phyloP scores from a whole-genome alignment of 208 protist genomes.

The Leishmania aethiopica region DNA sequence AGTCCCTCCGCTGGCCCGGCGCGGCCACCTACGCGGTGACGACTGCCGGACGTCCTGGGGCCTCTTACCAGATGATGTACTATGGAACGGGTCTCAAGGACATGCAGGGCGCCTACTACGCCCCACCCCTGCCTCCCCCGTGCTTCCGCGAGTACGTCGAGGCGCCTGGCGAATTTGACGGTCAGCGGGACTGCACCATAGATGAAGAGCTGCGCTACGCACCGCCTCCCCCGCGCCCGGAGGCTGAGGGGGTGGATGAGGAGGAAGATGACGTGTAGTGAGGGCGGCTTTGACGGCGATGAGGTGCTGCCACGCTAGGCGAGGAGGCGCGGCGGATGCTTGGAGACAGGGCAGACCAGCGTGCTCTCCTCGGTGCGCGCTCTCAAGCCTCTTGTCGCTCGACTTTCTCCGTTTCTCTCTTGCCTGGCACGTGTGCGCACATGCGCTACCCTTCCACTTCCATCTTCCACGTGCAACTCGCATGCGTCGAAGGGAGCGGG shows the following conservation, averaged over 20 bases:
- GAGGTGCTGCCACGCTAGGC: neutral
- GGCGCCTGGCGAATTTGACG: slow-evolving; percentile 49
- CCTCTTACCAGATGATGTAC: slow-evolving; percentile 79
- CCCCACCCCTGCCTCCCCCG: slow-evolving; percentile 72
- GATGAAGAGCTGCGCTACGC: slow-evolving; percentile 91
- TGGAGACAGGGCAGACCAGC: neutral
- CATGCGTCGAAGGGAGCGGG: neutral
- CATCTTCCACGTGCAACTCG: neutral
- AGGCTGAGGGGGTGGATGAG: slow-evolving; percentile 56
- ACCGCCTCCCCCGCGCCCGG: slow-evolving; percentile 61
- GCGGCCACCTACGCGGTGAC: slow-evolving; percentile 83
- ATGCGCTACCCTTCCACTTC: neutral
- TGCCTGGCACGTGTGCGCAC: neutral
- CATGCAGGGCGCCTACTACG: slow-evolving; percentile 59
- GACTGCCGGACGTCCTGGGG: slow-evolving; percentile 63
- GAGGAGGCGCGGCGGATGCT: neutral
- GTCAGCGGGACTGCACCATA: slow-evolving; percentile 83
- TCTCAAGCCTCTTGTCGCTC: slow-evolving; percentile 7
- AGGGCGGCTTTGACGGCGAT: neutral
- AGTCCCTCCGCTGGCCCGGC: slow-evolving; percentile 87
- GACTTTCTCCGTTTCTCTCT: slow-evolving; percentile 2
- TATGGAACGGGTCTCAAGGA: slow-evolving; percentile 89
- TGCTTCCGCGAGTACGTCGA: slow-evolving; percentile 77
- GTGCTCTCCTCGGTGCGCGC: neutral
- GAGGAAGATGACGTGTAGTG: slow-evolving; percentile 60